Evolutionary conservation across 495 filamentous ascomycete species (phyloP).

Genomic region (Zalerion maritima): DNA sequence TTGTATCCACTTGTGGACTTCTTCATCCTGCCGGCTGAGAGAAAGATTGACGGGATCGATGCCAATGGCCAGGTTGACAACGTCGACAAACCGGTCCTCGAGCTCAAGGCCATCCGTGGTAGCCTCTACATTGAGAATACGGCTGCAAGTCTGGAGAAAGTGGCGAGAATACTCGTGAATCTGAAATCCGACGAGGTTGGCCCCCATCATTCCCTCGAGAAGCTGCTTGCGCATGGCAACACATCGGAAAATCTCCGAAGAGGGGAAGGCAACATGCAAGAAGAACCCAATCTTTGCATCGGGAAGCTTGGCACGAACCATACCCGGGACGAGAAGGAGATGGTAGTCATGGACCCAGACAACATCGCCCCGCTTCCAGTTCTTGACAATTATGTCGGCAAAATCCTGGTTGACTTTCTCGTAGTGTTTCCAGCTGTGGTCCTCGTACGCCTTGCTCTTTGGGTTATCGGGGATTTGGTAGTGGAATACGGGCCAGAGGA

Average conservation of each 20-base stretch:
- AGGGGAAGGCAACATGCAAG: constrained; percentile 86
- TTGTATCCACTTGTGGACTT: constrained; percentile 62
- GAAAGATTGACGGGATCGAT: constrained; percentile 69
- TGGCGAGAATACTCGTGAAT: constrained; percentile 84
- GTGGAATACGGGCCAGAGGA: constrained; percentile 84
- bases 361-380: constrained; percentile 80
- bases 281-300: constrained; percentile 93
- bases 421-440: constrained; percentile 92
- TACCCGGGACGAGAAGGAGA: constrained; percentile 74
- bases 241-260: constrained; percentile 87
- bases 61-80: constrained; percentile 59
- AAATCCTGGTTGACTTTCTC: constrained; percentile 80
- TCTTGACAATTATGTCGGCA: constrained; percentile 72
- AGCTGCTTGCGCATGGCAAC: constrained; percentile 70
- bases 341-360: constrained; percentile 97
- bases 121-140: constrained; percentile 72
- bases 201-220: constrained; percentile 78
- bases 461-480: constrained; percentile 94
- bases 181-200: constrained; percentile 84
- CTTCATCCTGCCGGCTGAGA: constrained; percentile 51
- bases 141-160: constrained; percentile 86
- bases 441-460: constrained; percentile 92
- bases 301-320: constrained; percentile 75
- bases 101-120: constrained; percentile 75
- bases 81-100: constrained; percentile 85